Percentiles rank a stretch among this genome's conserved stretches.
These are phyloP conservation scores for Geotrichum klebahnii DNA, from an alignment of 1,139 yeast species.

Conservation along the genomic window DNA sequence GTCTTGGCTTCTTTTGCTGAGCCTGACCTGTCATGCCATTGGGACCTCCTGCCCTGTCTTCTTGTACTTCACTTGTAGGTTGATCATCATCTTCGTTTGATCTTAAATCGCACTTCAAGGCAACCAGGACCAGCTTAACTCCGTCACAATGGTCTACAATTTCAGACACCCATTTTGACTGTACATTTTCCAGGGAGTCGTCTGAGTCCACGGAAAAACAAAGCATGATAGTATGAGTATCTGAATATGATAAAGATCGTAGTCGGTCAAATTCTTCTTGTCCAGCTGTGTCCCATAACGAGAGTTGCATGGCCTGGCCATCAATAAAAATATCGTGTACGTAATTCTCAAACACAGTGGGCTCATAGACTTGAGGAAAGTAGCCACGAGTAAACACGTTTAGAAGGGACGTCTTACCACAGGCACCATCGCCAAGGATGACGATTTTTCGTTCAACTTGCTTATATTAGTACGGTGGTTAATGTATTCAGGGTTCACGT, in stretches of 20 bases:
- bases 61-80: constrained; percentile 28
- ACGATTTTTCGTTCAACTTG: constrained; percentile 84
- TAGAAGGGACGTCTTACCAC: constrained; percentile 84
- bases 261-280: constrained; percentile 96
- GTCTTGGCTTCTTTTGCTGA: constrained; percentile 44
- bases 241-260: constrained; percentile 84
- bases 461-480: neutral
- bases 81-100: constrained; percentile 43
- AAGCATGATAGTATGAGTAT: constrained; percentile 93
- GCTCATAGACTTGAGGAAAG: constrained; percentile 97
- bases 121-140: constrained; percentile 87
- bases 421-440: constrained; percentile 96
- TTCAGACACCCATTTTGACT: constrained; percentile 94
- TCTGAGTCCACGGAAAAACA: constrained; percentile 93
- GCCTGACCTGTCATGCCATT: constrained; percentile 15
- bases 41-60: constrained; percentile 30
- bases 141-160: constrained; percentile 96
- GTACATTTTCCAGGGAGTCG: constrained; percentile 91
- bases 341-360: constrained; percentile 95
- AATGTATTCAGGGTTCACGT: neutral
- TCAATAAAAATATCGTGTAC: constrained; percentile 96
- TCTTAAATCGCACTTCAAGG: constrained; percentile 89
- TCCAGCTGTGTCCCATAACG: constrained; percentile 98
- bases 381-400: constrained; percentile 96
- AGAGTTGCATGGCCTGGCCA: constrained; percentile 85